Evolutionary conservation across 2,329 filamentous ascomycete genomes (phyloP).

Genomic region (Hirsutella minnesotensis): DNA sequence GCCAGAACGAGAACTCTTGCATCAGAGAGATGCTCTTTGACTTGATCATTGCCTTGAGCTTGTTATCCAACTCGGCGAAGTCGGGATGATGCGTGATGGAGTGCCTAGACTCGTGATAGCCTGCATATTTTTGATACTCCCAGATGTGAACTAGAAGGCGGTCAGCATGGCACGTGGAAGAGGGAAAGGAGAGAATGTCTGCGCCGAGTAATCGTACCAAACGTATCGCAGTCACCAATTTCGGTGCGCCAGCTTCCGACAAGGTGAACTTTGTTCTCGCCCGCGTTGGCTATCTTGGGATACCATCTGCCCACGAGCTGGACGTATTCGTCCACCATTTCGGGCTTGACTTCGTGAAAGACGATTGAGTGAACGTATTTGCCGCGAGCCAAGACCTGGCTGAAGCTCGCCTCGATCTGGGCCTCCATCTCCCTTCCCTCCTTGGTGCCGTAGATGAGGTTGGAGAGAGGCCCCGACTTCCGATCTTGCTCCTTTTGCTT

Average conservation of each 20-base stretch:
- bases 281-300: slow-evolving; percentile 70
- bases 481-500: slow-evolving; percentile 46
- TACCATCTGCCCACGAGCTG: slow-evolving; percentile 86
- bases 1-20: slow-evolving; percentile 99
- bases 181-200: no score
- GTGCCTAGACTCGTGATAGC: slow-evolving; percentile 87
- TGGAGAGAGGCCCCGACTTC: slow-evolving; percentile 64
- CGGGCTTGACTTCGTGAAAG: slow-evolving; percentile 89
- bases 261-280: slow-evolving; percentile 87
- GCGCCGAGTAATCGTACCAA: slow-evolving; percentile 50
- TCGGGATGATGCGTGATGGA: slow-evolving; percentile 73
- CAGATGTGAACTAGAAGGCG: slow-evolving; percentile 76
- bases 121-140: slow-evolving; percentile 96
- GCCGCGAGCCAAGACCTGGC: slow-evolving; percentile 83
- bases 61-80: slow-evolving; percentile 70
- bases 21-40: slow-evolving; percentile 84
- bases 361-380: slow-evolving; percentile 99
- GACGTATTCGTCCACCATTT: slow-evolving; percentile 91
- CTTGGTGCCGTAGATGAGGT: slow-evolving; percentile 92
- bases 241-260: slow-evolving; percentile 98
- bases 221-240: slow-evolving; percentile 93
- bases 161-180: slow-evolving; percentile 6
- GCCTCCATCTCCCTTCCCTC: slow-evolving; percentile 89
- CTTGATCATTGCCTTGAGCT: slow-evolving; percentile 75
- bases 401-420: slow-evolving; percentile 93